Base-by-base conservation (phyloP, 345 rosid genomes). In the Eucalyptus melliodora region DNA sequence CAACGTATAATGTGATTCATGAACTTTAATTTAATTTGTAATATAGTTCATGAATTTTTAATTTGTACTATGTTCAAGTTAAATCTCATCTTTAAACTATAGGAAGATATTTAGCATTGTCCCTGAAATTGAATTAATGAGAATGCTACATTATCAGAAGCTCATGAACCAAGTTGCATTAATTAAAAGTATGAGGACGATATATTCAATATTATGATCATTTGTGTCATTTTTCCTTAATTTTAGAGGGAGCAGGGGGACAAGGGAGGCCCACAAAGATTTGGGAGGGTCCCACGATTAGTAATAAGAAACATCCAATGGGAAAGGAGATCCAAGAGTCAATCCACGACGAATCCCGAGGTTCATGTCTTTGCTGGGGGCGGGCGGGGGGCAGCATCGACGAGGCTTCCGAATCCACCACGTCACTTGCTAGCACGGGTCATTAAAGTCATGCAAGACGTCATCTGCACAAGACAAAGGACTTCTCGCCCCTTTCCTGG, bases 1-100 rank as follows among this genome's bases (percentile, higher is more conserved):
- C 0, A 0, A 60, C 11, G 0, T 60, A 60, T 3, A 60, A 60
- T 60, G 6, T 26, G 8, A 12, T 27, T 4, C 2, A 60, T 26
- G 0, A 27, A 26, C 7, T 60, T 60, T 27, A 60, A 11, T 60
- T 60, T 1, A 6, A 53, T 0, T 53, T 55, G 2, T 23, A 55
- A 55, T 55, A 55, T 55, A 9, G 5, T 4, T 55, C 0, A 4
- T 2, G 16, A 11, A 60, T 5, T 60, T 27, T 60, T 24, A 56
- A 56, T 56, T 1, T 59, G 3, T 5, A 23, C 1, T 9, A 2
- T 24, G 30, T 59, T 51, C 56, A 51, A 51, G 56, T 51, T 51
- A 51, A 51, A 55, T 55, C 11, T 55, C 1, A 2, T 55, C 2
- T 23, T 23, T 55, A 55, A 0, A 55, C 5, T 55, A 55, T 9